A percentile compares a stretch with the other conserved stretches of the same genome.
These are phyloP conservation scores for Alternaria sp. DNA, from an alignment of 2,329 filamentous ascomycete species.

Conservation along the genomic window DNA sequence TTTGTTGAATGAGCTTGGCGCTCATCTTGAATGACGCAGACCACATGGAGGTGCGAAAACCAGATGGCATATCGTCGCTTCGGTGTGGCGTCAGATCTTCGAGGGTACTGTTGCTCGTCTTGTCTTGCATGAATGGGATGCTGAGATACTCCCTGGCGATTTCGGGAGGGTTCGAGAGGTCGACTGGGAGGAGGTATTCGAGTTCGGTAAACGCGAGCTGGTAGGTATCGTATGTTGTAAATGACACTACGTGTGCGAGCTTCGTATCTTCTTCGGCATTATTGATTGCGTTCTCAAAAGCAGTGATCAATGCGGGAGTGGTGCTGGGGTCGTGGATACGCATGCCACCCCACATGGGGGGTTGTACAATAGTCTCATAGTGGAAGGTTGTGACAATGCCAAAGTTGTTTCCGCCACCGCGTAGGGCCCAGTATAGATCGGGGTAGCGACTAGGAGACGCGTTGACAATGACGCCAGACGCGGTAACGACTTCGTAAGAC, in stretches of 20 bases:
- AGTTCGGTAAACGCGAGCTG: neutral
- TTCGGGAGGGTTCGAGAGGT: neutral
- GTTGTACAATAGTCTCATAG: neutral
- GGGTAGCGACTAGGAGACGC: neutral
- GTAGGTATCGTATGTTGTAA: neutral
- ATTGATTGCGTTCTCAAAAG: neutral
- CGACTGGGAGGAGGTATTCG: neutral
- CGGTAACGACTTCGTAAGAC: conserved; percentile 1
- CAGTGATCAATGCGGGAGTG: neutral
- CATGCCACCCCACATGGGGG: neutral
- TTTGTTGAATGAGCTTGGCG: neutral
- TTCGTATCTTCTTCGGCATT: neutral
- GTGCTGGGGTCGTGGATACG: neutral
- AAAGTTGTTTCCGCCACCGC: conserved; percentile 3
- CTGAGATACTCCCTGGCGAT: neutral
- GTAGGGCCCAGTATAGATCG: conserved; percentile 3
- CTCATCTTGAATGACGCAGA: neutral
- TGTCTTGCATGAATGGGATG: neutral
- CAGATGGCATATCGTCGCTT: neutral
- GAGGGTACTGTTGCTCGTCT: neutral
- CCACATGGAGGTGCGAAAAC: neutral
- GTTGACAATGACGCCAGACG: neutral
- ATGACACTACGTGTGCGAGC: neutral
- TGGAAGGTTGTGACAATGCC: neutral
- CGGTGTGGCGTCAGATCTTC: neutral